phyloP scores from a whole-genome alignment of 257 asterid genomes.

The Haberlea rhodopensis region DNA sequence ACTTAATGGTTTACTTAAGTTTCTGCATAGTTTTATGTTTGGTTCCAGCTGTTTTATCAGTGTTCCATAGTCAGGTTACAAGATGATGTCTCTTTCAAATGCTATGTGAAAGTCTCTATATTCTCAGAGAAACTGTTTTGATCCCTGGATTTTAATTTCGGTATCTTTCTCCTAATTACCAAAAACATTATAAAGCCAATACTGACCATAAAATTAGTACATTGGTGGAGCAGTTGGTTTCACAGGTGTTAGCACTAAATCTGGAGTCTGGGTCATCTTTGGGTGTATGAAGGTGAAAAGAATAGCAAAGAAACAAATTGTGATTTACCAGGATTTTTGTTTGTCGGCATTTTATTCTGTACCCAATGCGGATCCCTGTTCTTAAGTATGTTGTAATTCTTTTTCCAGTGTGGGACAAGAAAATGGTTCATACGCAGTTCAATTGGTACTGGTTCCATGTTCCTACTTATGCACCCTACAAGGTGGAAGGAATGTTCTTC shows the following conservation, averaged over 20 bases:
- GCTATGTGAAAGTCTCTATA: neutral
- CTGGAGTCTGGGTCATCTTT: no score
- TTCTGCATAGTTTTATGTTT: neutral
- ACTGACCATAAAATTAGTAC: no score
- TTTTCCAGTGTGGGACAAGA: slow-evolving; percentile 85
- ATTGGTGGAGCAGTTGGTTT: no score
- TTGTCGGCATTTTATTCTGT: neutral
- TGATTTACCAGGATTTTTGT: neutral
- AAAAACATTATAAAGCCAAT: no score
- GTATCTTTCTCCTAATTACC: neutral
- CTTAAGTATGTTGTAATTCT: slow-evolving; percentile 15
- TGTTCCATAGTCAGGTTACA: neutral
- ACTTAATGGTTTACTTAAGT: neutral
- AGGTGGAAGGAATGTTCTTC: slow-evolving; percentile 71
- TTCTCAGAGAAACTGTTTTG: neutral
- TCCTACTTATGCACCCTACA: slow-evolving; percentile 87
- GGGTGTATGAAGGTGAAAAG: no score
- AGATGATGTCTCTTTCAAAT: neutral
- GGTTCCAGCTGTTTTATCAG: neutral
- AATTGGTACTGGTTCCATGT: slow-evolving; percentile 95
- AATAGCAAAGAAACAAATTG: slow-evolving; percentile 2
- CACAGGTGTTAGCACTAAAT: no score
- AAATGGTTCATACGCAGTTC: slow-evolving; percentile 95
- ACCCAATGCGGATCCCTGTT: slow-evolving; percentile 1
- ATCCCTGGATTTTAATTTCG: neutral